phyloP scores from a whole-genome alignment of 1,284 basidiomycete species.

The Xerocomus amazonicus region DNA sequence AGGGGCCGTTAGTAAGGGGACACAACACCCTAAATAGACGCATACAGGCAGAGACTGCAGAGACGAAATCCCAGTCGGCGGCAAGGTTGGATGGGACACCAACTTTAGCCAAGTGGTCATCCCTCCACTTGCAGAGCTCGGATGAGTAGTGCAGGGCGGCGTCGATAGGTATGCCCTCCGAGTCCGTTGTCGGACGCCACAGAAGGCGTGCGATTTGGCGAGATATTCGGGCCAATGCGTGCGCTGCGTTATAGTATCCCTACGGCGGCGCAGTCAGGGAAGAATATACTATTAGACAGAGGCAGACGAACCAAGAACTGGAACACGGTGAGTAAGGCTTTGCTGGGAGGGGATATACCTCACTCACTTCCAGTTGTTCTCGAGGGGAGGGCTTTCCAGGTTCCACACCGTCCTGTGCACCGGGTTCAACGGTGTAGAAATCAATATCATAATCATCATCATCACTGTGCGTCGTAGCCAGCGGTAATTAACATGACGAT shows the following conservation, averaged over 20 bases:
- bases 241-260: slow-evolving; percentile 77
- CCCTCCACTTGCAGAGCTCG: slow-evolving; percentile 72
- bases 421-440: slow-evolving; percentile 71
- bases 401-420: slow-evolving; percentile 47
- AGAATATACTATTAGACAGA: slow-evolving; percentile 28
- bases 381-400: slow-evolving; percentile 55
- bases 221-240: slow-evolving; percentile 75
- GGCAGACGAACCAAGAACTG: slow-evolving; percentile 39
- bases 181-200: slow-evolving; percentile 72
- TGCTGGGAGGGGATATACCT: slow-evolving; percentile 5
- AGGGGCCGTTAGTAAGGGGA: slow-evolving; percentile 34
- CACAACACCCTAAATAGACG: slow-evolving; percentile 13
- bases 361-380: slow-evolving; percentile 68
- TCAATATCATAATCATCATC: slow-evolving; percentile 73
- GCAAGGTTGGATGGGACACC: slow-evolving; percentile 84
- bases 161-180: slow-evolving; percentile 72
- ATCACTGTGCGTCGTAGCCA: slow-evolving; percentile 36
- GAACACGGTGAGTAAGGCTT: slow-evolving; percentile 12
- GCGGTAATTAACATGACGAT: slow-evolving; percentile 34
- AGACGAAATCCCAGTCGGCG: slow-evolving; percentile 86
- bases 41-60: slow-evolving; percentile 70
- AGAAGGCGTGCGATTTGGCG: slow-evolving; percentile 75
- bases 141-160: slow-evolving; percentile 56
- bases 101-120: slow-evolving; percentile 69
- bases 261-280: slow-evolving; percentile 26